Percentiles rank a stretch among this genome's conserved stretches.
These are phyloP conservation scores for Petunia secreta DNA, from an alignment of 257 asterid species.

Conservation along the genomic window DNA sequence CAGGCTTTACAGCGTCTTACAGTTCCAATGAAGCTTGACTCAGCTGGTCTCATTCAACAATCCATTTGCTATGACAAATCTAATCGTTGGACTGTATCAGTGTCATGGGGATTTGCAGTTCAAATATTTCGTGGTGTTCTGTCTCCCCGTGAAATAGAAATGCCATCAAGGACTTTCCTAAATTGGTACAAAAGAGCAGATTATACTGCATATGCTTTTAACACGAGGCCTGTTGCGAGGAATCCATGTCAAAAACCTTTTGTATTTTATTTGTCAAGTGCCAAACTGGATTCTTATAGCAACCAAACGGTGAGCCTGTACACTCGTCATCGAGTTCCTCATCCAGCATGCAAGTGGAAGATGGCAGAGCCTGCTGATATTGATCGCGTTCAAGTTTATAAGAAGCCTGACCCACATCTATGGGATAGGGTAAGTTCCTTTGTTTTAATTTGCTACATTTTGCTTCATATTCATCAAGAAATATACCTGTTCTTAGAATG, in stretches of 20 bases:
- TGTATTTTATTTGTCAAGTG: constrained; percentile 60
- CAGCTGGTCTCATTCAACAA: constrained; percentile 82
- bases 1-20: constrained; percentile 61
- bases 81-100: constrained; percentile 66
- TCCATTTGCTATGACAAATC: constrained; percentile 77
- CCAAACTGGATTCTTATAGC: constrained; percentile 40
- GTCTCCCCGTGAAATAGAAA: constrained; percentile 83
- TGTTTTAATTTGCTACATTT: background rate
- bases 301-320: constrained; percentile 59
- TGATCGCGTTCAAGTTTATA: constrained; percentile 54
- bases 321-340: constrained; percentile 44
- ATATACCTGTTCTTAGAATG: background rate
- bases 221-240: constrained; percentile 85
- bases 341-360: constrained; percentile 72
- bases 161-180: constrained; percentile 88
- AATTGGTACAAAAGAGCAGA: constrained; percentile 90
- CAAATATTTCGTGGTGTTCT: constrained; percentile 76
- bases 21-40: constrained; percentile 68
- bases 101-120: constrained; percentile 87
- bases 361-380: constrained; percentile 57
- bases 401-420: constrained; percentile 65
- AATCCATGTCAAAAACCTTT: constrained; percentile 81
- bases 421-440: constrained; percentile 68
- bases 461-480: background rate
- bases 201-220: constrained; percentile 75